These are phyloP conservation scores for Irineochytrium annulatum DNA, from an alignment of 192 early-diverging fungal genomes.

Conservation along the genomic window DNA sequence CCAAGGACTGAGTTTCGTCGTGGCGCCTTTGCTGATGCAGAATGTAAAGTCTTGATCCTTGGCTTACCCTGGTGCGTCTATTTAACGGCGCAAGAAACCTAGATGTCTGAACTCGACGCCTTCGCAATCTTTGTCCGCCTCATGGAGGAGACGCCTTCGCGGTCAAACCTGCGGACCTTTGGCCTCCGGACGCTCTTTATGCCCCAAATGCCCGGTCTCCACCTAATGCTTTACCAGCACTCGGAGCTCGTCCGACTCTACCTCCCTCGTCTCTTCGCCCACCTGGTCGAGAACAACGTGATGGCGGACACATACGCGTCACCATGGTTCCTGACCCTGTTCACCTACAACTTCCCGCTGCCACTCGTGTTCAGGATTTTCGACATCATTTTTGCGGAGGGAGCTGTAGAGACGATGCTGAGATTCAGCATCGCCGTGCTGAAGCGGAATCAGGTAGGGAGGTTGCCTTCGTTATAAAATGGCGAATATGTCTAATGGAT, in stretches of 20 bases:
- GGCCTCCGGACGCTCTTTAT: constrained; percentile 82
- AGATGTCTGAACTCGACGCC: constrained; percentile 82
- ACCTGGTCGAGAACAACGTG: constrained; percentile 76
- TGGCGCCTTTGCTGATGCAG: constrained; percentile 76
- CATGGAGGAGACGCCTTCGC: constrained; percentile 55
- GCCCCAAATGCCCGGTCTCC: constrained; percentile 80
- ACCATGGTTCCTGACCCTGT: constrained; percentile 98
- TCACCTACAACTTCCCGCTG: constrained; percentile 87
- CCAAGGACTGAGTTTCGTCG: constrained; percentile 87
- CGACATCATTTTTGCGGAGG: constrained; percentile 90
- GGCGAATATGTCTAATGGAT: no score
- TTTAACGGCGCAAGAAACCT: constrained; percentile 54
- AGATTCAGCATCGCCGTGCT: constrained; percentile 80
- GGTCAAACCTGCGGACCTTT: constrained; percentile 40
- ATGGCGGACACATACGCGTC: constrained; percentile 86
- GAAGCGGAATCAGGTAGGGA: constrained; percentile 66
- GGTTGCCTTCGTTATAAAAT: not conserved
- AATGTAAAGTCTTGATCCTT: constrained; percentile 87
- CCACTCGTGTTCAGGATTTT: constrained; percentile 83
- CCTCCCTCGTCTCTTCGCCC: constrained; percentile 72
- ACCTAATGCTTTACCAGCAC: constrained; percentile 81
- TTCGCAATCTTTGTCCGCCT: constrained; percentile 85
- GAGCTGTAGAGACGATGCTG: constrained; percentile 58
- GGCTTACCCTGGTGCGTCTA: constrained; percentile 78
- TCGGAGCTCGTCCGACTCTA: constrained; percentile 72